A percentile compares a stretch with the other conserved stretches of the same genome.
These are phyloP conservation scores for Penicillium sp. DNA, from an alignment of 2,329 filamentous ascomycete genomes.

Conservation along the genomic window DNA sequence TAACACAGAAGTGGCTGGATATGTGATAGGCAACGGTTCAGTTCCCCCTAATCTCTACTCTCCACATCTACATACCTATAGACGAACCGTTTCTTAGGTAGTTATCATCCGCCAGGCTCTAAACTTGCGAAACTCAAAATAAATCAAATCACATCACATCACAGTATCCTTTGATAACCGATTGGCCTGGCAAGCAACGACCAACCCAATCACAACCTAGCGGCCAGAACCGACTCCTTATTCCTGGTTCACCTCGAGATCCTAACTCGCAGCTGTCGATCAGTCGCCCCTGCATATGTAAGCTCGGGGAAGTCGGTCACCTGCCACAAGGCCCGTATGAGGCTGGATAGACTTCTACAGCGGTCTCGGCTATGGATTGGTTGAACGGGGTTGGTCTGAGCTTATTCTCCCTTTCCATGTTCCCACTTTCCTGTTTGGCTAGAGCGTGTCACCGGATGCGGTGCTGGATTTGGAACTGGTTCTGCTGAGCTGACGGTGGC, in stretches of 20 bases:
- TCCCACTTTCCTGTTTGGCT: slow-evolving; percentile 1
- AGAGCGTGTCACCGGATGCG: slow-evolving; percentile 3
- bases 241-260: neutral
- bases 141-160: neutral
- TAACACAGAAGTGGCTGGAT: neutral
- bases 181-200: neutral
- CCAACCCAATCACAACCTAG: neutral
- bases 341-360: neutral
- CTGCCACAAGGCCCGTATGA: neutral
- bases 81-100: neutral
- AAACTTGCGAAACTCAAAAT: neutral
- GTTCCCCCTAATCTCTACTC: neutral
- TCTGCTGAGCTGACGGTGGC: neutral
- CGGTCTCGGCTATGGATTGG: neutral
- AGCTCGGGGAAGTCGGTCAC: neutral
- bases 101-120: neutral
- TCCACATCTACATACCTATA: neutral
- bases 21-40: neutral
- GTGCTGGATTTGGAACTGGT: neutral
- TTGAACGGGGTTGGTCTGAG: neutral
- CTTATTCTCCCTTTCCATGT: neutral
- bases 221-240: neutral
- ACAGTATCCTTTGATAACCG: neutral
- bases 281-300: neutral
- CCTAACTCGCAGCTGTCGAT: neutral